Base-by-base conservation (phyloP, 306 rosid genomes). In the Betula pendula region DNA sequence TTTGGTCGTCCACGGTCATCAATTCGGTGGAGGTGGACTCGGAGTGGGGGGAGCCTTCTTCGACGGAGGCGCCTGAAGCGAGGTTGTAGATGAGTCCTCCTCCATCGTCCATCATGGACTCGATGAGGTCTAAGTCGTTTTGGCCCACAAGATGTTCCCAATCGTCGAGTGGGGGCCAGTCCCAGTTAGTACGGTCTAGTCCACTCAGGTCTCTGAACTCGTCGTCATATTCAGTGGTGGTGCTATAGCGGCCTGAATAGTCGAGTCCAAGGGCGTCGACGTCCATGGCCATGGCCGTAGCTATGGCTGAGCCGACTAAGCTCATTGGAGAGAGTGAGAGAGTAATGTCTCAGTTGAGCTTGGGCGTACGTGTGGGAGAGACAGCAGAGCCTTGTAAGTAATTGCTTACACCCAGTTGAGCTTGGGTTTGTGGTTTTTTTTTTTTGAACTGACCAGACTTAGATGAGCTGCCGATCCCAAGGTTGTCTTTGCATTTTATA, bases 151-250 rank as follows among this genome's bases (percentile, higher is more conserved):
- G 82, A 81, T 68, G 87, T 16, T 89, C 96, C 98, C 96, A 94
- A 83, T 92, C 92, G 69, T 85, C 90, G 8, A 88, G 42, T 3
- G 97, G 95, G 6, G 94, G 85, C 88, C 92, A 89, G 62, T 85
- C 87, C 93, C 93, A 90, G 66, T 67, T 80, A 38, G 60, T 81
- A 77, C 20, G 60, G 42, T 8, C 42, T 38, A 38, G 42, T 38
- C 42, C 42, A 38, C 42, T 38, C 8, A 38, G 1, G 42, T 38
- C 8, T 29, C 33, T 29, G 33, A 29, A 29, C 33, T 29, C 82
- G 10, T 76, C 16, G 16, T 27, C 48, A 55, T 75, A 77, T 0
- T 84, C 84, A 8, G 80, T n/a, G 33, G 77, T 58, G 12, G 74
- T 60, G 55, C 50, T 75, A 5, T 75, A 73, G 48, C 72, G 47